Base-by-base conservation (phyloP, 345 rosid species). In the Citrus inodora region DNA sequence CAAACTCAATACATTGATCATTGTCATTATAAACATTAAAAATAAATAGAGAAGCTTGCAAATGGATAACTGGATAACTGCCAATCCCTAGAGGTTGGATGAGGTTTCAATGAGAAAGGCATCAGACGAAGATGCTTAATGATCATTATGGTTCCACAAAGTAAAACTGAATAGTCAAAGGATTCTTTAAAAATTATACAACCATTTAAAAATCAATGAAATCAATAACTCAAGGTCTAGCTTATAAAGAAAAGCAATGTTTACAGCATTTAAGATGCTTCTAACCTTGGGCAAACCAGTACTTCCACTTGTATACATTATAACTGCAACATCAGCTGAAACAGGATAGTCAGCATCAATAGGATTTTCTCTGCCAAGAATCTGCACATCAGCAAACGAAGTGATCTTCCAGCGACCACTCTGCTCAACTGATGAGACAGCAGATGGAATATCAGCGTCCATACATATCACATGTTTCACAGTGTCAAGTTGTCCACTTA, bases 281-380 rank as follows among this genome's bases (percentile, higher is more conserved):
- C 89, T 73, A 80, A 94, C 99, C 98, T 97, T 97, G 22, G 98
- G 98, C 89, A 94, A 80, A 37, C 99, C 98, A 78, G 98, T 92
- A 84, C 99, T 94, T 74, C 99, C 99, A 89, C 99, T 97, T 71
- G 99, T 97, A 81, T 94, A 97, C 99, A 97, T 94, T 78, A 97
- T 92, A 76, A 97, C 97, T 68, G 98, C 99, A 81, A 92, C 82
- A 83, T 97, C 99, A 77, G 89, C 86, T 73, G 94, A 61, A 78
- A 85, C 82, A 14, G 99, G 99, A 71, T 92, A 89, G 82, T 85
- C 92, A n/a, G 98, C 88, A 33, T 77, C 88, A 2, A 87, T 83
- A 14, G 94, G 88, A 80, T 90, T 94, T 87, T 90, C 93, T 58
- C 55, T 84, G 67, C 99, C 99, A 65, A 88, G 87, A 76, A 84